phyloP scores from a whole-genome alignment of 2,329 filamentous ascomycete genomes.

The Bisporella sp. region DNA sequence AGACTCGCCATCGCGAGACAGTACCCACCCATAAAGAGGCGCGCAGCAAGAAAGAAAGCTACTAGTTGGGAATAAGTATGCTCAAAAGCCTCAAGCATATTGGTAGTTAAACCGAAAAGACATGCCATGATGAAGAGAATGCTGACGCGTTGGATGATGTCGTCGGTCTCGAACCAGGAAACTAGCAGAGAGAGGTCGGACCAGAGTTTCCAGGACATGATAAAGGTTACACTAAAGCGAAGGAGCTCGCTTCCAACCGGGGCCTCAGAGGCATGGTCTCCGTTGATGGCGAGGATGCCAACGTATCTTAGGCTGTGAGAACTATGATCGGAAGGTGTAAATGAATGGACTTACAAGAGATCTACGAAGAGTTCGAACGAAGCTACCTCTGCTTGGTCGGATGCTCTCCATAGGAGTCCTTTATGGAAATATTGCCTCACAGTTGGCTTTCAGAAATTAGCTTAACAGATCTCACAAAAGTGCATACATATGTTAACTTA shows the following conservation, averaged over 20 bases:
- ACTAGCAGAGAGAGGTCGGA: constrained; percentile 49
- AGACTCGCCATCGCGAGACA: constrained; percentile 38
- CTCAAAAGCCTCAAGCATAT: constrained; percentile 50
- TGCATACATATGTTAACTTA: constrained; percentile 1
- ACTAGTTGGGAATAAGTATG: constrained; percentile 52
- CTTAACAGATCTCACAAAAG: constrained; percentile 3
- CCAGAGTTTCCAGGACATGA: constrained; percentile 56
- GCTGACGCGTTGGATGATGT: constrained; percentile 50
- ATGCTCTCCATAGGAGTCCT: constrained; percentile 55
- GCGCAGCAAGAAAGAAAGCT: constrained; percentile 52
- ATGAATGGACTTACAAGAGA: constrained; percentile 35
- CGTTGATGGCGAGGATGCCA: constrained; percentile 53
- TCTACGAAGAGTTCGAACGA: constrained; percentile 60
- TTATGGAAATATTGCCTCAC: constrained; percentile 61
- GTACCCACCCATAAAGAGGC: constrained; percentile 45
- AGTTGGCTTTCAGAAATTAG: constrained; percentile 33
- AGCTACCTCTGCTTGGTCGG: constrained; percentile 51
- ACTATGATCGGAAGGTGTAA: too few relatives aligned
- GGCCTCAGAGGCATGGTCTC: constrained; percentile 51
- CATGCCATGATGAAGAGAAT: constrained; percentile 55
- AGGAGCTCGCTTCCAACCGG: constrained; percentile 48
- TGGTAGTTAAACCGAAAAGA: constrained; percentile 55
- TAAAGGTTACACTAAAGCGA: constrained; percentile 53
- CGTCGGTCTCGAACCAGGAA: constrained; percentile 54
- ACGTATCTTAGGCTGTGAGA: constrained; percentile 10